These are phyloP conservation scores for Evansstolkia leycettana DNA, from an alignment of 495 filamentous ascomycete species.

Conservation along the genomic window DNA sequence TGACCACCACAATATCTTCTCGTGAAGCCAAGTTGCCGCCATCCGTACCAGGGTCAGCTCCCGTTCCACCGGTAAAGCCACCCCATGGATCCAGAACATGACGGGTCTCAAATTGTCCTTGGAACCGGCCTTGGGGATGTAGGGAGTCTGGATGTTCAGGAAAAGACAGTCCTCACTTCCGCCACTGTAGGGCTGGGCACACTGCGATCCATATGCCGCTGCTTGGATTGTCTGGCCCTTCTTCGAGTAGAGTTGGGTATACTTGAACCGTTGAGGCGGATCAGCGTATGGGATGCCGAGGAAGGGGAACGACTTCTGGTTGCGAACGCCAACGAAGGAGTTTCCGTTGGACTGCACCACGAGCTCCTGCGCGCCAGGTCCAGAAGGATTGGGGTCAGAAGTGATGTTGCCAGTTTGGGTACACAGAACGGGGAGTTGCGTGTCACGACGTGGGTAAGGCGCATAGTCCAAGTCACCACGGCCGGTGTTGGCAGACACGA, in stretches of 20 bases:
- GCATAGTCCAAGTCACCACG: constrained; percentile 7
- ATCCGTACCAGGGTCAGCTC: constrained; percentile 23
- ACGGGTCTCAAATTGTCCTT: constrained; percentile 24
- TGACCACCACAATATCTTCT: constrained; percentile 35
- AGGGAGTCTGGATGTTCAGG: constrained; percentile 37
- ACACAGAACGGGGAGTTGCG: constrained; percentile 26
- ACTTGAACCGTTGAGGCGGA: constrained; percentile 24
- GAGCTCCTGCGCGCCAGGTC: constrained; percentile 13
- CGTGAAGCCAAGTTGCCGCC: constrained; percentile 29
- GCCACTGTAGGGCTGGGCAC: constrained; percentile 21
- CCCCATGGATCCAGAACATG: constrained; percentile 38
- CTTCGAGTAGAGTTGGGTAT: constrained; percentile 23
- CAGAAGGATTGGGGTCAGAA: no score
- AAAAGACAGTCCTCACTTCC: constrained; percentile 30
- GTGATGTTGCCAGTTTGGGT: constrained; percentile 28
- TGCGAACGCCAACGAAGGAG: constrained; percentile 27
- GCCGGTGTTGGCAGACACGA: constrained; percentile 10
- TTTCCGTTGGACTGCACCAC: constrained; percentile 22
- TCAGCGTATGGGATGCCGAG: constrained; percentile 35
- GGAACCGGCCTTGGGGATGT: constrained; percentile 21
- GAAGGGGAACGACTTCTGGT: constrained; percentile 38
- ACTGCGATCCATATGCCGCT: constrained; percentile 26
- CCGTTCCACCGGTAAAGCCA: constrained; percentile 28
- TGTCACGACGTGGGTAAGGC: constrained; percentile 7
- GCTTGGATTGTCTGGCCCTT: constrained; percentile 26